Evolutionary conservation across 139 green algal genomes (phyloP).

Genomic region (Raphidocelis subcapitata): DNA sequence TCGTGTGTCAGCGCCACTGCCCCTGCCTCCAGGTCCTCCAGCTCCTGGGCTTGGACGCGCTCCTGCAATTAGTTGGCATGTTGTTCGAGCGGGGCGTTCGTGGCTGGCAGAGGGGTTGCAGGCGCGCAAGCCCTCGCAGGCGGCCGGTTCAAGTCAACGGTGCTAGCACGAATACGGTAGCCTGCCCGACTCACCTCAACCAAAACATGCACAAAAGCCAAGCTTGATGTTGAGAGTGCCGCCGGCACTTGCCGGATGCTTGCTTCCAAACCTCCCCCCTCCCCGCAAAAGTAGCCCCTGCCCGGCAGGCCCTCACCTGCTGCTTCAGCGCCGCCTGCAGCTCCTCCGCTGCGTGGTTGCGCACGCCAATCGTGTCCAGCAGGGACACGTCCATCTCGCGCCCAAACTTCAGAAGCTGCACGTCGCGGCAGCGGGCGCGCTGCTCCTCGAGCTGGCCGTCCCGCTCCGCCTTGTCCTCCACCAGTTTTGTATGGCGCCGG

Average conservation of each 20-base stretch:
- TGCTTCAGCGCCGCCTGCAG: conserved; percentile 42
- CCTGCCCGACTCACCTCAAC: neutral
- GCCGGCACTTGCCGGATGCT: neutral
- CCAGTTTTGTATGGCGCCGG: conserved; percentile 59
- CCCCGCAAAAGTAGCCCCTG: neutral
- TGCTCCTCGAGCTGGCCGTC: conserved; percentile 52
- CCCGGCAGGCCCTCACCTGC: conserved; percentile 24
- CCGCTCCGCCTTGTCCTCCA: conserved; percentile 56
- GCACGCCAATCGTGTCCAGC: conserved; percentile 49
- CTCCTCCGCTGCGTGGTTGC: conserved; percentile 48
- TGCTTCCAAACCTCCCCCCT: too few relatives aligned
- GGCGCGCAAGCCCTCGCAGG: neutral
- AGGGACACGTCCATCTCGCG: conserved; percentile 55
- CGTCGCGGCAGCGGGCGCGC: conserved; percentile 38
- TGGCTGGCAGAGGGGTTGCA: neutral
- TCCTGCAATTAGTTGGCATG: conserved; percentile 29
- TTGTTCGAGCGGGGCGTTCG: neutral
- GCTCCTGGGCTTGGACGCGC: conserved; percentile 27
- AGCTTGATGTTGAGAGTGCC: neutral
- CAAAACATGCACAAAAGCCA: neutral
- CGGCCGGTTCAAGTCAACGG: neutral
- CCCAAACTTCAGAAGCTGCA: conserved; percentile 76
- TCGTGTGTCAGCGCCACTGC: conserved; percentile 40
- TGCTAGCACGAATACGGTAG: neutral
- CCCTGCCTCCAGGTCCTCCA: conserved; percentile 41